Conservation (phyloP, 805 yeast species). For the Priceomyces haplophilus region DNA sequence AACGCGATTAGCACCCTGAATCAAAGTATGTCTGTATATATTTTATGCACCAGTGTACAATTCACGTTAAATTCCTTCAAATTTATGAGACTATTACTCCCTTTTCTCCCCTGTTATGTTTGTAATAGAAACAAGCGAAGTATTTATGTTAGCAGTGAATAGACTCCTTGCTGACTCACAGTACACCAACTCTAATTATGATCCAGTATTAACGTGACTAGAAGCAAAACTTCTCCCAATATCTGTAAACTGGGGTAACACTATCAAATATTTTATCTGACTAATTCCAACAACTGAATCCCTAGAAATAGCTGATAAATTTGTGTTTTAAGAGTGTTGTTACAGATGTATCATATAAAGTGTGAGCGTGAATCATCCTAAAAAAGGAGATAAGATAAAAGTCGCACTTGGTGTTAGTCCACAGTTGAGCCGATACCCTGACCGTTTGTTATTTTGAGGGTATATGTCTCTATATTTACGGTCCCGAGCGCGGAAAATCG, state of each 20-base stretch:
- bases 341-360: slow-evolving; percentile 1
- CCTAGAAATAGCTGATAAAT: background rate
- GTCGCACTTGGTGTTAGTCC: slow-evolving; percentile 2
- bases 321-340: background rate
- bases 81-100: background rate
- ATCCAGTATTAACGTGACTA: background rate
- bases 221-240: background rate
- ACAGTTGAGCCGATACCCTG: background rate
- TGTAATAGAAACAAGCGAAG: background rate
- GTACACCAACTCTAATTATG: background rate
- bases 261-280: no score
- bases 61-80: background rate
- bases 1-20: background rate
- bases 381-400: slow-evolving; percentile 4
- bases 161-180: background rate
- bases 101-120: background rate
- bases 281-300: no score
- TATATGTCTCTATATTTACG: background rate
- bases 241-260: background rate
- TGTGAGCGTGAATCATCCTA: slow-evolving; percentile 3
- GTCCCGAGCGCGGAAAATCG: no score
- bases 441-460: background rate
- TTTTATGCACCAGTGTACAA: background rate
- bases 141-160: background rate
- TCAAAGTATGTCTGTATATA: background rate